A percentile compares a stretch with the other conserved stretches of the same genome.
These are phyloP conservation scores for Cutaneotrichosporon dermatis DNA, from an alignment of 1,284 basidiomycete species.

Conservation along the genomic window DNA sequence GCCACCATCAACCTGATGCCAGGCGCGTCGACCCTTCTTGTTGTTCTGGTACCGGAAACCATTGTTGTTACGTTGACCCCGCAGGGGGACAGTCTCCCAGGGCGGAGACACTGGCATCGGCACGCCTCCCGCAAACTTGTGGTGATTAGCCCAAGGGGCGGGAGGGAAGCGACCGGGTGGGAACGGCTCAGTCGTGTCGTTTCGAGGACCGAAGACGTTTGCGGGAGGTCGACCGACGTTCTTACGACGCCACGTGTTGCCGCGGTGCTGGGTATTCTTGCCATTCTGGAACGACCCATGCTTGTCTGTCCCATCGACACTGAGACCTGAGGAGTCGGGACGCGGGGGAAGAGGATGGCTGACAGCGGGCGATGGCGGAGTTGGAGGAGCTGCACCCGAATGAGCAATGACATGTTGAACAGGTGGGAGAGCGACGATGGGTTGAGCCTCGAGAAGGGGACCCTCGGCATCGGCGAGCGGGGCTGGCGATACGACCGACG, in stretches of 20 bases:
- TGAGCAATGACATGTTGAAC: too few species aligned
- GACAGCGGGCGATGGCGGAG: neutral
- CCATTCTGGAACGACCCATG: neutral
- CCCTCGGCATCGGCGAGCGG: too few species aligned
- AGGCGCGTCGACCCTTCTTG: neutral
- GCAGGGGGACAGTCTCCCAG: neutral
- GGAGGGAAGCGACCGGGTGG: neutral
- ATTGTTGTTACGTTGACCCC: neutral
- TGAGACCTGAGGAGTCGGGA: neutral
- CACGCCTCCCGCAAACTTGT: slow-evolving; percentile 6
- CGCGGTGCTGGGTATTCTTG: too few species aligned
- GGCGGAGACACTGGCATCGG: neutral
- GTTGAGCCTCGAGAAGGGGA: too few species aligned
- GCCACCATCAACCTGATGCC: slow-evolving; percentile 13
- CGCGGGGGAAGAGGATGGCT: neutral
- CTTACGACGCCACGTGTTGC: neutral
- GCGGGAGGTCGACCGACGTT: neutral
- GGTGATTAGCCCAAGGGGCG: neutral
- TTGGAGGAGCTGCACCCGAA: neutral
- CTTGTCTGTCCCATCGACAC: neutral
- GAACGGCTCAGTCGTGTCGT: neutral
- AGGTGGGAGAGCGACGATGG: too few species aligned
- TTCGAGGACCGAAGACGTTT: neutral
- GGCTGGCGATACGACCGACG: too few species aligned
- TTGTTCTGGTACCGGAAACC: neutral